Evolutionary conservation across 78 protist species (phyloP), one percentile per base, ranked within the genome.

Genomic region (Goniomonas avonlea): DNA sequence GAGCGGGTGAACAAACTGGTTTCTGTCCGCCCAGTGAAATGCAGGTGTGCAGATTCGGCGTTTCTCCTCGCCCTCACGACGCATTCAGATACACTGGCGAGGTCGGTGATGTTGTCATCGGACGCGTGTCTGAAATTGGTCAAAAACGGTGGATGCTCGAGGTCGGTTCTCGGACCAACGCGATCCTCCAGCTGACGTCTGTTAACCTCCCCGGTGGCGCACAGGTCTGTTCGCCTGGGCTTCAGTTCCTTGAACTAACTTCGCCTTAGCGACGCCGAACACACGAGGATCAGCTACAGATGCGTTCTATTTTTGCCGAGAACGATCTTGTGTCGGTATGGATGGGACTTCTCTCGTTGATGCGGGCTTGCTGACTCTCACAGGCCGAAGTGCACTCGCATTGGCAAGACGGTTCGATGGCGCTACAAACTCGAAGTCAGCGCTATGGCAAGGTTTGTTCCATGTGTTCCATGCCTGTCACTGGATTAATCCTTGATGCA

Each of bases 381-480:
- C 43, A 35, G 29, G 73, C 81, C 11, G 77, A 70, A 39, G 31
- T 70, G 32, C 77, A 61, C 37, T 23, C 7, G 34, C 17, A 45
- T 37, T 77, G n/a, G 32, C 25, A 32, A 11, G 83, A 79, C 50
- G 83, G 83, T 1, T 40, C 83, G 21, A 47, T 66, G 55, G n/a
- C 63, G 11, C 1, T 79, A 21, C 83, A 79, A 74, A 79, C 83
- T 7, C 59, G 83, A 29, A 55, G 50, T 34, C 71, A 37, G 73
- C 61, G 48, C 68, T 79, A 79, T 38, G 83, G 83, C 17, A 79
- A 79, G n/a, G n/a, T n/a, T n/a, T n/a, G n/a, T n/a, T n/a, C n/a
- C n/a, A n/a, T n/a, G n/a, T n/a, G n/a, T n/a, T n/a, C n/a, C n/a
- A n/a, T n/a, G n/a, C n/a, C n/a, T n/a, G n/a, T n/a, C n/a, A n/a